Evolutionary conservation across 176 grass and related monocot genomes (phyloP).

Genomic region (Olyra latifolia): DNA sequence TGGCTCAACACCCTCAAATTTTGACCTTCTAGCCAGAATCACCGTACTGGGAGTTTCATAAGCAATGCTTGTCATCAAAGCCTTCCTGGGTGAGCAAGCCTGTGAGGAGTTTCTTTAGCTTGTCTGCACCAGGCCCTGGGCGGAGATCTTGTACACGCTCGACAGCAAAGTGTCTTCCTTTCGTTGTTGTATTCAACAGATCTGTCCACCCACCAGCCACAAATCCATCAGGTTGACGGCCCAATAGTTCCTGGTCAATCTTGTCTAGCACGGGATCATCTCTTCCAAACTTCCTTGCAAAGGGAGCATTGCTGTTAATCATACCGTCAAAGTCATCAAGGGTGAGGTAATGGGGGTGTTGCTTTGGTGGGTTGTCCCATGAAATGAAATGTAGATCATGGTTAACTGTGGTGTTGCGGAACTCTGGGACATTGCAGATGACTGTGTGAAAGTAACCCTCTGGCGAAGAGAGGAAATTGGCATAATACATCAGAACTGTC

Average conservation of each 20-base stretch:
- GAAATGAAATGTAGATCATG: slow-evolving; percentile 98
- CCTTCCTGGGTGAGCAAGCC: slow-evolving; percentile 73
- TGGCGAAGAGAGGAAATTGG: slow-evolving; percentile 91
- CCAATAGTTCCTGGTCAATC: slow-evolving; percentile 81
- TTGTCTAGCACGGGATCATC: slow-evolving; percentile 84
- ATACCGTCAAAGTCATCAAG: slow-evolving; percentile 59
- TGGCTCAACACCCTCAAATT: slow-evolving; percentile 8
- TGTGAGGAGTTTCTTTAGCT: slow-evolving; percentile 70
- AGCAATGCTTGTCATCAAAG: slow-evolving; percentile 78
- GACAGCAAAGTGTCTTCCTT: slow-evolving; percentile 47
- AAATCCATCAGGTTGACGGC: slow-evolving; percentile 56
- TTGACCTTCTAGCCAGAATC: slow-evolving; percentile 28
- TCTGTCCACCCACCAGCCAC: slow-evolving; percentile 68
- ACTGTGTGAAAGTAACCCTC: slow-evolving; percentile 99
- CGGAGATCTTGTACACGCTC: slow-evolving; percentile 58
- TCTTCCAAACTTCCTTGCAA: slow-evolving; percentile 86
- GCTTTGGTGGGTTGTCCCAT: slow-evolving; percentile 99
- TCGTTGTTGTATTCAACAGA: slow-evolving; percentile 50
- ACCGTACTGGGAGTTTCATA: slow-evolving; percentile 52
- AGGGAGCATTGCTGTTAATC: slow-evolving; percentile 82
- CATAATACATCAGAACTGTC: slow-evolving; percentile 98
- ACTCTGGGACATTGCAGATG: slow-evolving; percentile 90
- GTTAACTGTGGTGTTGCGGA: slow-evolving; percentile 88
- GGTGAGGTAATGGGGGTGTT: slow-evolving; percentile 88
- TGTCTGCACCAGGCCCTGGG: slow-evolving; percentile 61